These are phyloP conservation scores for Berberis thunbergii DNA, from an alignment of 164 flowering plant species.

Conservation along the genomic window DNA sequence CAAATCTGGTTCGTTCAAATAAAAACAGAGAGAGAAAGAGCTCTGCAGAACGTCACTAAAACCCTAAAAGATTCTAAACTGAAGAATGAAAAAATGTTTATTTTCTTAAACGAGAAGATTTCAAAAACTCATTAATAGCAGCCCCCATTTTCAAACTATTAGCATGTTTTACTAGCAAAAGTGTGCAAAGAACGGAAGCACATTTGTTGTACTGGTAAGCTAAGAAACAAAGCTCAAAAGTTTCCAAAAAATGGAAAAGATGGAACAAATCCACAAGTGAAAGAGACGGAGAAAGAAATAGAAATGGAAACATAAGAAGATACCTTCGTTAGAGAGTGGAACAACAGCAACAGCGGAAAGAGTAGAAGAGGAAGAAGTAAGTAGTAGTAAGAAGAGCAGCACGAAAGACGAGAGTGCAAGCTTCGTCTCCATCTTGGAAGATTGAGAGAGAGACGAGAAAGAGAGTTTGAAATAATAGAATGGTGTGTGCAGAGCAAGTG, in stretches of 20 bases:
- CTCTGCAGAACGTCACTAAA: neutral
- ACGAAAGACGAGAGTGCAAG: neutral
- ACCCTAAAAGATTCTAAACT: neutral
- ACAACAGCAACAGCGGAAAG: conserved; percentile 20
- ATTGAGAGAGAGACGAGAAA: too few relatives aligned
- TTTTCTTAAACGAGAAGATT: neutral
- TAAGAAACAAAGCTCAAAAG: neutral
- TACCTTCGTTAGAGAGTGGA: conserved; percentile 41
- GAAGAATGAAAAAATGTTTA: neutral
- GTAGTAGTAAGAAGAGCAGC: conserved; percentile 12
- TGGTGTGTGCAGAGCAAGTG: too few relatives aligned
- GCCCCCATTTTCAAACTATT: neutral
- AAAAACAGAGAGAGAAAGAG: neutral
- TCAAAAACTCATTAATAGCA: neutral
- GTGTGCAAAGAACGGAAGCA: neutral
- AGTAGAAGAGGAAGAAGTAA: conserved; percentile 4
- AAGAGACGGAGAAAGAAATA: neutral
- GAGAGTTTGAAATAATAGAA: neutral
- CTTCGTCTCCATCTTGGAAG: conserved; percentile 9
- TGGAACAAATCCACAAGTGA: neutral
- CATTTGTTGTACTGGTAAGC: neutral
- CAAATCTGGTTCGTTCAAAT: neutral
- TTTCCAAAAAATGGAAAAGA: neutral
- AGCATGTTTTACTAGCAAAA: too few relatives aligned
- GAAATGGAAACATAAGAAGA: neutral